phyloP scores from a whole-genome alignment of 805 yeast genomes.

The Geotrichum ghanense region DNA sequence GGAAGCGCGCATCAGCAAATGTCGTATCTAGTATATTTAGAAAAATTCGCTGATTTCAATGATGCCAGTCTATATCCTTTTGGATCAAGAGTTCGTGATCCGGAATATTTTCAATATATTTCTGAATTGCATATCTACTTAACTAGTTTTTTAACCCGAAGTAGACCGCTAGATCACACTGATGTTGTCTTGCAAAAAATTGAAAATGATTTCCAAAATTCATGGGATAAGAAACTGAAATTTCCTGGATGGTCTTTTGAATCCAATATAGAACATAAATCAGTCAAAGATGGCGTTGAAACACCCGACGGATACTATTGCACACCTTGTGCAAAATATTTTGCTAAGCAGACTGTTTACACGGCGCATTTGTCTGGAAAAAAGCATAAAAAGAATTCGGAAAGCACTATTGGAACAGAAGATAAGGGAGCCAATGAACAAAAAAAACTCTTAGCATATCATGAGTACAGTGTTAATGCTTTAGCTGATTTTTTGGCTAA shows the following conservation, averaged over 20 bases:
- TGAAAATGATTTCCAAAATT: conserved; percentile 18
- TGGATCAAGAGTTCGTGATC: conserved; percentile 15
- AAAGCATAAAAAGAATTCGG: conserved; percentile 49
- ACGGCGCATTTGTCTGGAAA: conserved; percentile 62
- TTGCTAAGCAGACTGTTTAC: conserved; percentile 55
- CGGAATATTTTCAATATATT: conserved; percentile 36
- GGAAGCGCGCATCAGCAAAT: conserved; percentile 18
- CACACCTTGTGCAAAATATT: conserved; percentile 47
- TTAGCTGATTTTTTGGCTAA: conserved; percentile 30
- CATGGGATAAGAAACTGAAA: conserved; percentile 14
- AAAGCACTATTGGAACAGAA: conserved; percentile 3
- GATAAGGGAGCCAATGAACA: conserved; percentile 3
- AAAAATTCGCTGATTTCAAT: conserved; percentile 32
- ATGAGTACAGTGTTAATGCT: conserved; percentile 32
- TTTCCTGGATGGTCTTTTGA: conserved; percentile 7
- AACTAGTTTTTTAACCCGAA: conserved; percentile 33
- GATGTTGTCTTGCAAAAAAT: conserved; percentile 23
- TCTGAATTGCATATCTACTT: conserved; percentile 39
- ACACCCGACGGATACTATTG: conserved; percentile 37
- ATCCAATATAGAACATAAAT: conserved; percentile 9
- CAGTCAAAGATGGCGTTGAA: conserved; percentile 5
- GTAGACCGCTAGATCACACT: conserved; percentile 38
- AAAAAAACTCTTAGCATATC: conserved; percentile 18
- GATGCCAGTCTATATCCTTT: conserved; percentile 16
- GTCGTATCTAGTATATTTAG: conserved; percentile 42